These are phyloP conservation scores for Medakamo hakoo DNA, from an alignment of 139 green algal species.

Conservation along the genomic window DNA sequence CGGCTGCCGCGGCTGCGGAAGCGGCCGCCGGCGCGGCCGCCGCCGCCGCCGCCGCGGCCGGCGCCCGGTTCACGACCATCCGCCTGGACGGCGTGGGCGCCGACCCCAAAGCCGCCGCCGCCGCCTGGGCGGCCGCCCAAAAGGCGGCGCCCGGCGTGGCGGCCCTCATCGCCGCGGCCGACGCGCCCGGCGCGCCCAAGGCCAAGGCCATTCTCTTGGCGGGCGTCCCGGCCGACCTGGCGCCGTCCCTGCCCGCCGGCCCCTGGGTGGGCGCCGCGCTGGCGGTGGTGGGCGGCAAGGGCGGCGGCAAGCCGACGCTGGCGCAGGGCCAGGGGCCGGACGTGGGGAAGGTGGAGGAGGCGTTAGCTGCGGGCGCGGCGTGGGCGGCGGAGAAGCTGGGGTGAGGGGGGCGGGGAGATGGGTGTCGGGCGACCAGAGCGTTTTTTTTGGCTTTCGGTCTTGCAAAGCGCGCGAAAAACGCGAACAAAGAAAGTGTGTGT, in stretches of 20 bases:
- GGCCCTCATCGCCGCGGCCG: conserved; percentile 41
- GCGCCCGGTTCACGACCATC: conserved; percentile 8
- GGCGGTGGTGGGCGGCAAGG: conserved; percentile 68
- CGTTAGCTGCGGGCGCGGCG: conserved; percentile 3
- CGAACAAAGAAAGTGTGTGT: neutral
- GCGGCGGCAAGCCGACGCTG: conserved; percentile 63
- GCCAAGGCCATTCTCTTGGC: conserved; percentile 55
- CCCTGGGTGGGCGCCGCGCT: conserved; percentile 32
- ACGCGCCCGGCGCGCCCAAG: conserved; percentile 36
- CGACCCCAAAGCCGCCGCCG: conserved; percentile 45
- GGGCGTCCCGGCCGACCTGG: conserved; percentile 47
- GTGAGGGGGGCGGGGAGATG: neutral
- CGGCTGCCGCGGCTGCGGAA: conserved; percentile 1
- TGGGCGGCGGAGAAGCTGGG: conserved; percentile 17
- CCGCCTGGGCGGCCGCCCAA: conserved; percentile 34
- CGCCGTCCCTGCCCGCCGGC: conserved; percentile 22
- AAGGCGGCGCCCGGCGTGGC: conserved; percentile 34
- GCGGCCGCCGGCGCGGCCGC: conserved; percentile 3
- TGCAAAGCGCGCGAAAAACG: neutral
- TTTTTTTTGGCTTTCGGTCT: neutral
- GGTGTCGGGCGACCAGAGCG: neutral
- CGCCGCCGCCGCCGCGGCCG: conserved; percentile 9
- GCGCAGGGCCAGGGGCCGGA: conserved; percentile 66
- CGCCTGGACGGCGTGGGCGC: conserved; percentile 24
- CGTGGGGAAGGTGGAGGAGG: conserved; percentile 18